Percentiles rank a stretch among this genome's conserved stretches.
phyloP scores from a whole-genome alignment of 345 rosid species.

The Ceriops zippeliana region DNA sequence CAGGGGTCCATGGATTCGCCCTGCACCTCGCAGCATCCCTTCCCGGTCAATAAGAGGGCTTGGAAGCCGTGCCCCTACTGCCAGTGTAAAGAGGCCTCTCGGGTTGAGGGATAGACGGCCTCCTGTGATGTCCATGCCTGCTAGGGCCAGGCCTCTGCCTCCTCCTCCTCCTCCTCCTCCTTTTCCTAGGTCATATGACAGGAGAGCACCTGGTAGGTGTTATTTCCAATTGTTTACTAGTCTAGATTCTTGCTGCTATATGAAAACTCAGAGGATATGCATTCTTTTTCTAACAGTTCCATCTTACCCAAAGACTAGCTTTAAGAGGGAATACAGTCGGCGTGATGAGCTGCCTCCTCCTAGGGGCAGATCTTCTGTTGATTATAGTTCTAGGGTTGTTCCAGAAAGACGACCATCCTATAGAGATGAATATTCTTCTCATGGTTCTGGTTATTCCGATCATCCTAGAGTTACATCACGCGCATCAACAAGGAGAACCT shows the following conservation, averaged over 20 bases:
- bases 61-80: constrained; percentile 49
- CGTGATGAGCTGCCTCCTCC: constrained; percentile 82
- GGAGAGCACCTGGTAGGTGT: constrained; percentile 75
- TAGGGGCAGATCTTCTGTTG: constrained; percentile 67
- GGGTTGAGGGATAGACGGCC: constrained; percentile 71
- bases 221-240: background rate
- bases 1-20: constrained; percentile 67
- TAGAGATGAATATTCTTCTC: constrained; percentile 74
- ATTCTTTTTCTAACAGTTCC: constrained; percentile 44
- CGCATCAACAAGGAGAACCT: constrained; percentile 68
- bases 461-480: constrained; percentile 65
- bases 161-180: constrained; percentile 34
- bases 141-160: constrained; percentile 67
- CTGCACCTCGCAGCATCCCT: constrained; percentile 47
- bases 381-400: constrained; percentile 67
- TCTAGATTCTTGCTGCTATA: background rate
- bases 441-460: constrained; percentile 70
- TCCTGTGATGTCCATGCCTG: constrained; percentile 59
- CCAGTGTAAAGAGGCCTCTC: constrained; percentile 53
- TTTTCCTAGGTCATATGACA: constrained; percentile 63
- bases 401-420: constrained; percentile 72
- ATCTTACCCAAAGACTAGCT: constrained; percentile 64
- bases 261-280: constrained; percentile 3
- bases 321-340: constrained; percentile 76
- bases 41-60: constrained; percentile 43